Evolutionary conservation across 192 early-diverging fungal genomes (phyloP).

Genomic region (Entomortierella lignicola): DNA sequence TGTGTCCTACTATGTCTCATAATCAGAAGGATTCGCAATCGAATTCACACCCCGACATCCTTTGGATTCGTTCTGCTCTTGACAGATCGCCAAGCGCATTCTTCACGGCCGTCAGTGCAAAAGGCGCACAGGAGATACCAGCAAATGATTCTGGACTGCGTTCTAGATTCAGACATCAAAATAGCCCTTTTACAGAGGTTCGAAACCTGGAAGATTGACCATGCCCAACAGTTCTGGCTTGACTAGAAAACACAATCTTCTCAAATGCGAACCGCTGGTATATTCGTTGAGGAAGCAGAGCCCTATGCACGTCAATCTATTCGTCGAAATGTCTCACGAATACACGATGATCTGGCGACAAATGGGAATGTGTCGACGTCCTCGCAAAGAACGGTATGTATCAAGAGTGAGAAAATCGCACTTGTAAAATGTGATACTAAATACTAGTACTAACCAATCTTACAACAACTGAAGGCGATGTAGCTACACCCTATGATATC

Average conservation of each 20-base stretch:
- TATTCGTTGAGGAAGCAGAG: not conserved
- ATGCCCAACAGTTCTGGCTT: slow-evolving; percentile 4
- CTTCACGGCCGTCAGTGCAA: not conserved
- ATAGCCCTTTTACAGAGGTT: not conserved
- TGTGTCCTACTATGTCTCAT: too few species aligned
- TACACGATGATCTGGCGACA: not conserved
- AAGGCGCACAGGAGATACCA: slow-evolving; percentile 5
- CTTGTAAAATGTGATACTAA: too few species aligned
- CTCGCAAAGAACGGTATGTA: too few species aligned
- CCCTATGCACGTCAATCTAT: not conserved
- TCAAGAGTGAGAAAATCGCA: too few species aligned
- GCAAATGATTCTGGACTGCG: not conserved
- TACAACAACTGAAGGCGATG: too few species aligned
- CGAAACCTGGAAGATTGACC: not conserved
- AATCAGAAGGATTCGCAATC: too few species aligned
- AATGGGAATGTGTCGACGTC: too few species aligned
- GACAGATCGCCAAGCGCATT: too few species aligned
- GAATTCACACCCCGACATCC: too few species aligned
- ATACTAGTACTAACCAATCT: too few species aligned
- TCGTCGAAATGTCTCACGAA: not conserved
- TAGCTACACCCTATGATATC: too few species aligned
- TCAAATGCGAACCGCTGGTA: not conserved
- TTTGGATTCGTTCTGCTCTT: too few species aligned
- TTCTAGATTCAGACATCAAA: not conserved
- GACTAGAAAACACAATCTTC: slow-evolving; percentile 1